phyloP scores from a whole-genome alignment of 2,329 filamentous ascomycete genomes.

The Raffaelea ambrosiae region DNA sequence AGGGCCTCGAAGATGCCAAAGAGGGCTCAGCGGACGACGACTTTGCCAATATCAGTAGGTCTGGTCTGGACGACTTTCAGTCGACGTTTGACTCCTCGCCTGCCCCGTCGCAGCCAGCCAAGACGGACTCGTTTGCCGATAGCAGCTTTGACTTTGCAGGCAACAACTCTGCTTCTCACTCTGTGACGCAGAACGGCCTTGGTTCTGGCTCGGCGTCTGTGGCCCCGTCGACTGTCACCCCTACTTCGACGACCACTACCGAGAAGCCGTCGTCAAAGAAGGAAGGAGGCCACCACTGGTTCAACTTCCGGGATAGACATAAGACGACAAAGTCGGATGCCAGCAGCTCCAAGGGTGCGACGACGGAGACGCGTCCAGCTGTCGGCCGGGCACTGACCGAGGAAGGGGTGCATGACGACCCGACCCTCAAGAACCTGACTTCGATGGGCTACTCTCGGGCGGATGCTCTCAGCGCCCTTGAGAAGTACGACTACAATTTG shows the following conservation, averaged over 20 bases:
- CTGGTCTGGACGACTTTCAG: conserved; percentile 70
- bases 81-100: conserved; percentile 69
- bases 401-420: conserved; percentile 77
- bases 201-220: too few species aligned
- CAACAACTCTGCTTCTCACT: conserved; percentile 16
- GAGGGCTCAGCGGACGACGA: conserved; percentile 74
- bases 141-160: conserved; percentile 53
- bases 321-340: conserved; percentile 11
- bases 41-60: conserved; percentile 65
- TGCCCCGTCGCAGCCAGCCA: conserved; percentile 31
- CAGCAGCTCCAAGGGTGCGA: conserved; percentile 11
- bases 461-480: conserved; percentile 69
- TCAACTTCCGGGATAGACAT: too few species aligned
- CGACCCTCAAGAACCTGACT: conserved; percentile 81
- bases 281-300: too few species aligned
- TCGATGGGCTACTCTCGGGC: conserved; percentile 77
- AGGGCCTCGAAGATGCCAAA: conserved; percentile 75
- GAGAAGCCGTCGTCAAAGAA: too few species aligned
- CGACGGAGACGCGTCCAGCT: conserved; percentile 16
- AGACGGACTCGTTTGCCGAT: conserved; percentile 38
- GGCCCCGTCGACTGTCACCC: conserved; percentile 51
- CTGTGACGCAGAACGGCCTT: too few species aligned
- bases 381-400: conserved; percentile 60
- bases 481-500: conserved; percentile 94
- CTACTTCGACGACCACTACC: conserved; percentile 44